Conservation (phyloP, 2,329 filamentous ascomycete species). For the Juglanconis sp. region DNA sequence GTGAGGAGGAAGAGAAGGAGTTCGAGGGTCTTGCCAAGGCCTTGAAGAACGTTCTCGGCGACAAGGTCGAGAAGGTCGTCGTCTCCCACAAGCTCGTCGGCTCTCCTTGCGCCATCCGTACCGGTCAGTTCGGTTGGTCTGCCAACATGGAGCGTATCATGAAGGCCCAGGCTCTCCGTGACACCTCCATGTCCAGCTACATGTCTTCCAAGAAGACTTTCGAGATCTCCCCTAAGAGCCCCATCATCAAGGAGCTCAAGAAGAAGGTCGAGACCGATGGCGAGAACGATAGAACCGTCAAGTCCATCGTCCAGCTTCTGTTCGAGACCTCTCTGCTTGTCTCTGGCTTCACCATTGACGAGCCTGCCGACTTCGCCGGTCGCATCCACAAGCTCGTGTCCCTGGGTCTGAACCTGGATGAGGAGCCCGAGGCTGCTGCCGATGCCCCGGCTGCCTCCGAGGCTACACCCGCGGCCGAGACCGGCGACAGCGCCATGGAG, state of each 20-base stretch:
- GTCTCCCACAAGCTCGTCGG: conserved; percentile 96
- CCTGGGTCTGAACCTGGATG: conserved; percentile 94
- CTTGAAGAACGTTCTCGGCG: conserved; percentile 98
- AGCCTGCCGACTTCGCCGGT: conserved; percentile 96
- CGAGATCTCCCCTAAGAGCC: conserved; percentile 98
- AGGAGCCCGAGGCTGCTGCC: conserved; percentile 75
- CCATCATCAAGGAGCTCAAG: conserved; percentile 99
- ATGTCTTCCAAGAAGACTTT: conserved; percentile 99
- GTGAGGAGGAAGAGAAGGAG: conserved; percentile 98
- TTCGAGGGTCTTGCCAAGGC: conserved; percentile 91
- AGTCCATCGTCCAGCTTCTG: conserved; percentile 96
- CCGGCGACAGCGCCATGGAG: conserved; percentile 96
- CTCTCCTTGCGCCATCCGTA: conserved; percentile 96
- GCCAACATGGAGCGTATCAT: conserved; percentile 99
- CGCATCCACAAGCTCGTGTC: conserved; percentile 99
- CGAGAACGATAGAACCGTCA: conserved; percentile 98
- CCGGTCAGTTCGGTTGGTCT: conserved; percentile 99
- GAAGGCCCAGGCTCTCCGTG: conserved; percentile 99
- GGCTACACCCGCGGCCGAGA: conserved; percentile 56
- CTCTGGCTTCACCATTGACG: conserved; percentile 98
- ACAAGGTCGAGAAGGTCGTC: conserved; percentile 99
- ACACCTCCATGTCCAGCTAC: conserved; percentile 99
- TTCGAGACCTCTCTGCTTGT: conserved; percentile 99
- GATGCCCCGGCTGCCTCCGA: conserved; percentile 54
- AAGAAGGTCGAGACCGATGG: conserved; percentile 97